Evolutionary conservation across 1,284 basidiomycete genomes (phyloP), one percentile per base, ranked within the genome.

Genomic region (Hypsizygus ulmarius): DNA sequence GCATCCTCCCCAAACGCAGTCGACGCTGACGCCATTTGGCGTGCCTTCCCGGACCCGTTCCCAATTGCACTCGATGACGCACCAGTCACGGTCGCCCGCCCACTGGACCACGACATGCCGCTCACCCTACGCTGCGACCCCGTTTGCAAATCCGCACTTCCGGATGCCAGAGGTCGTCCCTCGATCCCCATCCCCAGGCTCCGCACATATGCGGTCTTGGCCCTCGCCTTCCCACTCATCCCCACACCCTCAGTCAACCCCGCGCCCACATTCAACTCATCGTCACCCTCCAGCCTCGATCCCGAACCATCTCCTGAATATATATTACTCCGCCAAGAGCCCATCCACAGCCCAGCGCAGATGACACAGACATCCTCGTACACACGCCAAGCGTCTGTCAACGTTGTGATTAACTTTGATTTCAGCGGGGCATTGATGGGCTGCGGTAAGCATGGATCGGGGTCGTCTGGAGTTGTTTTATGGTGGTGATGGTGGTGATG

Each of bases 361-460:
- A 88, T 72, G 35, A 90, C 70, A 53, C 88, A 90, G 9, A 86
- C 83, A 52, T 90, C 88, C 65, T 91, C 88, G 58, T 90, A 91
- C 11, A 90, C 72, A 19, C 78, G 75, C 86, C 87, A 88, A 7
- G 77, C 77, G 52, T 89, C 86, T n/a, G 79, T 73, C 83, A 83
- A 87, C 0, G 73, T 55, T 1, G 75, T 72, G 25, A 75, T 60
- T 0, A 69, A 49, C 42, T 70, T 75, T 41, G 64, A 58, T 60
- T 68, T 73, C 11, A 56, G 34, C 28, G 53, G 52, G 25, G 52
- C 55, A 35, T 63, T 59, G 44, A 66, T 32, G 12, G 27, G 47
- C n/a, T 52, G 43, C 2, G 62, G 29, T 58, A 56, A 15, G 57
- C 40, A 47, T 34, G 59, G 53, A 38, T 65, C 62, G 0, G 71